phyloP scores from a whole-genome alignment of 371 early-diverging fungal genomes.

The Vairimorpha necatrix region DNA sequence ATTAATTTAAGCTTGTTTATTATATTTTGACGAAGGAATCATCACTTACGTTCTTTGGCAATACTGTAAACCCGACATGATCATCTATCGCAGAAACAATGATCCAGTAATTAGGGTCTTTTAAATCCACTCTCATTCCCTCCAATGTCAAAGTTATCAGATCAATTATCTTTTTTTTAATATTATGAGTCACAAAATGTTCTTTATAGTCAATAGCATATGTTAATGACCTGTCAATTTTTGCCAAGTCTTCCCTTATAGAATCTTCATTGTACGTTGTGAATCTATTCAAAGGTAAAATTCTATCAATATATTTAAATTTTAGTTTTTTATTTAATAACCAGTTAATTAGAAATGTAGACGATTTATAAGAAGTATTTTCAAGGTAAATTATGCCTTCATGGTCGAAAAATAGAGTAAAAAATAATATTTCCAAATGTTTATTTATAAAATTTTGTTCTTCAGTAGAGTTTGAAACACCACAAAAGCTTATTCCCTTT shows the following conservation, averaged over 20 bases:
- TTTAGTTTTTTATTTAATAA: neutral
- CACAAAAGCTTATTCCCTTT: neutral
- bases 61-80: slow-evolving; percentile 25
- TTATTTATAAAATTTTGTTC: slow-evolving; percentile 8
- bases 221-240: neutral
- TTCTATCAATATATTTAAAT: slow-evolving; percentile 30
- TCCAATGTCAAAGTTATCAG: neutral
- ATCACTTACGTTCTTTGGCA: too few relatives aligned
- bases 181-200: slow-evolving; percentile 6
- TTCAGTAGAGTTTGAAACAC: neutral
- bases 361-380: neutral
- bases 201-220: slow-evolving; percentile 44
- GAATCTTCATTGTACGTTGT: slow-evolving; percentile 13
- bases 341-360: slow-evolving; percentile 2
- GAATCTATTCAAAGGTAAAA: slow-evolving; percentile 31
- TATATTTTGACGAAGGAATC: too few relatives aligned
- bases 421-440: neutral
- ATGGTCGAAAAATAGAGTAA: slow-evolving; percentile 9
- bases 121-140: slow-evolving; percentile 14
- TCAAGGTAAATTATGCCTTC: slow-evolving; percentile 30
- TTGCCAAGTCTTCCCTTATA: neutral
- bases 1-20: too few relatives aligned
- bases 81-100: slow-evolving; percentile 27
- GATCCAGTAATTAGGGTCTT: slow-evolving; percentile 31
- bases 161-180: slow-evolving; percentile 31